Conservation (phyloP, 2,329 filamentous ascomycete species). For the Akanthomyces lecanii region DNA sequence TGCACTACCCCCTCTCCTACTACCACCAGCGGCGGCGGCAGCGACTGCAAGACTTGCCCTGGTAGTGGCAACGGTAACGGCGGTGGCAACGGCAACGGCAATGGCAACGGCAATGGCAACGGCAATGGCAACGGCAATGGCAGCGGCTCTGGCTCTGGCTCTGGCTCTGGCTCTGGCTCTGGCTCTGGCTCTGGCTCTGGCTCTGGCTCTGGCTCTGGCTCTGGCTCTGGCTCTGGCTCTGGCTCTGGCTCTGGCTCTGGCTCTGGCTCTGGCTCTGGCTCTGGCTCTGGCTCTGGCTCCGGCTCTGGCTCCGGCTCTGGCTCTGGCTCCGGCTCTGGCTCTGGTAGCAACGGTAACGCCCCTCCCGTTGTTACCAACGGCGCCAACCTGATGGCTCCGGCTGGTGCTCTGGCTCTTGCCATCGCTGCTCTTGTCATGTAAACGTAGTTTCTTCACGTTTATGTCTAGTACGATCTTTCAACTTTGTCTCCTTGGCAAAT, state of each 20-base stretch:
- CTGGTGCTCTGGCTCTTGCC: conserved; percentile 12
- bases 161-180: not conserved
- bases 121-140: not conserved
- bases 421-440: conserved; percentile 16
- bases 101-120: not conserved
- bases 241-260: not conserved
- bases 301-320: not conserved
- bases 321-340: not conserved
- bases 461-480: conserved; percentile 4
- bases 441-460: not conserved
- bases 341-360: not conserved
- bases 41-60: conserved; percentile 11
- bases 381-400: conserved; percentile 13
- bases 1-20: conserved; percentile 1
- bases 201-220: not conserved
- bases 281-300: not conserved
- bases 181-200: not conserved
- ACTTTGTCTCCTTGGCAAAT: not conserved
- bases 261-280: not conserved
- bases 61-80: not conserved
- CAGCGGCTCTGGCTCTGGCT: not conserved
- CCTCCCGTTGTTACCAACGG: conserved; percentile 7
- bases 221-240: not conserved
- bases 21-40: not conserved
- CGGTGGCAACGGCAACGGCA: not conserved